These are phyloP conservation scores for Aspergillus homomorphus DNA, from an alignment of 495 filamentous ascomycete genomes.

Conservation along the genomic window DNA sequence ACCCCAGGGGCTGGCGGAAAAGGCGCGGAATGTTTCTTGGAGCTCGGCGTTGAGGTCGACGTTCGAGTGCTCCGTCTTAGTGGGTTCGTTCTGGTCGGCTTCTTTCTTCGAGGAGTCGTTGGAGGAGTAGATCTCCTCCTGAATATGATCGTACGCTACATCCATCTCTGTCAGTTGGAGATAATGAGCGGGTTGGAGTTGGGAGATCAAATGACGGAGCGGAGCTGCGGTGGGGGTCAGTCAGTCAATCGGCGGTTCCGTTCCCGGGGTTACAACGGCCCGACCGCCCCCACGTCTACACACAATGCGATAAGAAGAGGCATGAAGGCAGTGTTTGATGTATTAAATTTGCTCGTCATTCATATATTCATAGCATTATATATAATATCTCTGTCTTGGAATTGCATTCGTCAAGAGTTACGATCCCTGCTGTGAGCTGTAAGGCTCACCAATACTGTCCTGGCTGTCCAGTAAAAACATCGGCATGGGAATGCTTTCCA, in stretches of 20 bases:
- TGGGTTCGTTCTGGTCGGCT: constrained; percentile 39
- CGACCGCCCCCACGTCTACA: constrained; percentile 13
- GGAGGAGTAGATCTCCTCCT: constrained; percentile 72
- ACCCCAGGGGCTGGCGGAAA: constrained; percentile 89
- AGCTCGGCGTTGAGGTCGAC: constrained; percentile 79
- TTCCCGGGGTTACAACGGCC: constrained; percentile 26
- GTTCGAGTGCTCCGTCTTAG: constrained; percentile 39
- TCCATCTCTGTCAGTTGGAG: constrained; percentile 60
- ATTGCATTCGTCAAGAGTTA: neutral
- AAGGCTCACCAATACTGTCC: constrained; percentile 46
- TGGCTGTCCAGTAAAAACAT: constrained; percentile 42
- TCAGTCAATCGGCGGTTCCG: constrained; percentile 7
- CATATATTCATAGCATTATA: constrained; percentile 19
- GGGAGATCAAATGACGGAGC: constrained; percentile 4
- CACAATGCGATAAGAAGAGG: neutral
- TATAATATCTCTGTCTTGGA: no score
- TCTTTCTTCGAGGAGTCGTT: constrained; percentile 48
- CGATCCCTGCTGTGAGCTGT: constrained; percentile 27
- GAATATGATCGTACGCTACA: constrained; percentile 94
- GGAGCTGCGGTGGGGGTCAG: constrained; percentile 1
- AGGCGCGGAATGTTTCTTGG: constrained; percentile 91
- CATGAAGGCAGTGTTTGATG: neutral
- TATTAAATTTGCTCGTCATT: neutral
- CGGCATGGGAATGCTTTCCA: constrained; percentile 46
- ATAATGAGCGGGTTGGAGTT: constrained; percentile 3